Conservation (phyloP, 805 yeast genomes). For the Ogataea degrootiae region DNA sequence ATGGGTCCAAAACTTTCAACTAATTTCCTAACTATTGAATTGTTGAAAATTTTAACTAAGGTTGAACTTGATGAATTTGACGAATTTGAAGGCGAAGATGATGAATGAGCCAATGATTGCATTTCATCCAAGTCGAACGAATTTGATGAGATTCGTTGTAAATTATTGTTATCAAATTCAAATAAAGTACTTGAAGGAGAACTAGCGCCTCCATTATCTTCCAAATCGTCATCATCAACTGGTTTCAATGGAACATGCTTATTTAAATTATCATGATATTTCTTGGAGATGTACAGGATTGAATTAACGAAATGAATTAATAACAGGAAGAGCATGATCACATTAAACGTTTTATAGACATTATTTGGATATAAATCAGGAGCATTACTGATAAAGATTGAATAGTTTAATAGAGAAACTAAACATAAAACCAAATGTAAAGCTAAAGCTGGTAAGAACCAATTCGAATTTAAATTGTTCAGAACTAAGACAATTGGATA, state of each 20-base stretch:
- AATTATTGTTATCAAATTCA: slow-evolving; percentile 24
- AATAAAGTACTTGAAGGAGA: slow-evolving; percentile 35
- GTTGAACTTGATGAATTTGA: not conserved
- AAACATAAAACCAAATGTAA: slow-evolving; percentile 43
- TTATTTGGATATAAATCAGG: slow-evolving; percentile 73
- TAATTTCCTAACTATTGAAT: slow-evolving; percentile 12
- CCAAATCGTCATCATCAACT: not conserved
- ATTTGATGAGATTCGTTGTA: slow-evolving; percentile 1
- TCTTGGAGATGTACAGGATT: slow-evolving; percentile 41
- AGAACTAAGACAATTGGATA: slow-evolving; percentile 70
- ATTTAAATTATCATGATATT: slow-evolving; percentile 20
- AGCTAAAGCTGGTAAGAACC: slow-evolving; percentile 54
- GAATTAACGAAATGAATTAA: slow-evolving; percentile 53
- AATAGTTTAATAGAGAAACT: slow-evolving; percentile 49
- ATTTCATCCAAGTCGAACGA: slow-evolving; percentile 15
- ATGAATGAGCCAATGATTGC: not conserved
- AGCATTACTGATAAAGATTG: slow-evolving; percentile 53
- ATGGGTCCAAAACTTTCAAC: slow-evolving; percentile 23
- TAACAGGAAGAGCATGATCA: slow-evolving; percentile 51
- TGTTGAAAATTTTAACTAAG: slow-evolving; percentile 32
- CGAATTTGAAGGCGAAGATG: slow-evolving; percentile 2
- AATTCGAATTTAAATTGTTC: slow-evolving; percentile 51
- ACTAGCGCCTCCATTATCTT: slow-evolving; percentile 6
- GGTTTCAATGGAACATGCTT: slow-evolving; percentile 7
- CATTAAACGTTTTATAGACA: slow-evolving; percentile 63